Conservation (phyloP, 2,329 filamentous ascomycete genomes). For the Sporothrix pallida region DNA sequence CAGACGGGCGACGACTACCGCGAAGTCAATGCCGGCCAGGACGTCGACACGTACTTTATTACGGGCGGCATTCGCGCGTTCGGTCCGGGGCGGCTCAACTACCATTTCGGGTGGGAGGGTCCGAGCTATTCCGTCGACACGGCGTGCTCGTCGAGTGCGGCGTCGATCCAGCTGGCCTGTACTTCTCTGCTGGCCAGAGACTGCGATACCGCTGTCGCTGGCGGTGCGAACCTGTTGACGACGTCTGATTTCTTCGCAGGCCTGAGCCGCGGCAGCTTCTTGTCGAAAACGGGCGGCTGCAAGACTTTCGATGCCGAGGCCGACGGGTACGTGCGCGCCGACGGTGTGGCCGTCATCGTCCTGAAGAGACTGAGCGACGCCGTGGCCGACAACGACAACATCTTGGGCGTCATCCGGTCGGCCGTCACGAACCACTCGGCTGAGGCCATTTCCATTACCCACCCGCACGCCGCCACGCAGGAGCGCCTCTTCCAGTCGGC, state of each 20-base stretch:
- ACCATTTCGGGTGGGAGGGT: slow-evolving; percentile 77
- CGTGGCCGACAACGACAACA: slow-evolving; percentile 75
- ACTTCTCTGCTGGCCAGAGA: slow-evolving; percentile 76
- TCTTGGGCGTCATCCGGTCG: slow-evolving; percentile 74
- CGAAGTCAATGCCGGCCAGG: slow-evolving; percentile 74
- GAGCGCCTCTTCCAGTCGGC: slow-evolving; percentile 68
- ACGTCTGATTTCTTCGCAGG: slow-evolving; percentile 82
- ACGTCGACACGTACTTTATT: slow-evolving; percentile 65
- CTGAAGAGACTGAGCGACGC: slow-evolving; percentile 82
- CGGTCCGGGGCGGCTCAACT: slow-evolving; percentile 68
- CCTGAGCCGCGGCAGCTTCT: slow-evolving; percentile 75
- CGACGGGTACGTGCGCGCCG: slow-evolving; percentile 82
- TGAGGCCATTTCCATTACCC: slow-evolving; percentile 81
- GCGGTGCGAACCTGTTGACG: slow-evolving; percentile 77
- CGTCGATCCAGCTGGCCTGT: slow-evolving; percentile 74
- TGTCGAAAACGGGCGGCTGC: slow-evolving; percentile 77
- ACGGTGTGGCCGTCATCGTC: slow-evolving; percentile 72
- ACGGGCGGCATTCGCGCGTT: slow-evolving; percentile 53
- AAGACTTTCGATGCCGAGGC: slow-evolving; percentile 82
- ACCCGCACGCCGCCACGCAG: slow-evolving; percentile 79
- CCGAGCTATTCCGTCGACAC: slow-evolving; percentile 76
- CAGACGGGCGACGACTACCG: slow-evolving; percentile 78
- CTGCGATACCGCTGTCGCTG: slow-evolving; percentile 80
- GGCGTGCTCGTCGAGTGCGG: slow-evolving; percentile 75
- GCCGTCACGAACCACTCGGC: slow-evolving; percentile 82